Evolutionary conservation across 1,284 basidiomycete genomes (phyloP).

Genomic region (Tilletia indica): DNA sequence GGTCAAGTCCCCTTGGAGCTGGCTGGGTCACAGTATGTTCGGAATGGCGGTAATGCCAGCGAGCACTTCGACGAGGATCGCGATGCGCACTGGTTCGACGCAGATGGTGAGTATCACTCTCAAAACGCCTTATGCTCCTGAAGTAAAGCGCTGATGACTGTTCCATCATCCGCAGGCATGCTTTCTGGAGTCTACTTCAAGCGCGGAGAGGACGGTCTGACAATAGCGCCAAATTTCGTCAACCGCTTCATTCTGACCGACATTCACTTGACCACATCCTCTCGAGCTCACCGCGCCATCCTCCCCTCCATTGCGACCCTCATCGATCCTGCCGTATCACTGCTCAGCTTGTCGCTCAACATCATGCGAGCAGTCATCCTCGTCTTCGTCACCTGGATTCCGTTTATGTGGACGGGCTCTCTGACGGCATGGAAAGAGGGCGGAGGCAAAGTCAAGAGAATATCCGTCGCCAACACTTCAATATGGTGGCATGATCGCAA

Average conservation of each 20-base stretch:
- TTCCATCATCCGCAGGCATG: constrained; percentile 53
- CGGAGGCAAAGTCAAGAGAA: constrained; percentile 29
- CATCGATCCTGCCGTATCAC: constrained; percentile 57
- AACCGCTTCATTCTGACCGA: constrained; percentile 58
- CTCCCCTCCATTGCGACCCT: constrained; percentile 61
- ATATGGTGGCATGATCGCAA: constrained; percentile 58
- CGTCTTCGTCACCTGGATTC: constrained; percentile 52
- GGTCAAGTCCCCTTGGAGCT: constrained; percentile 54
- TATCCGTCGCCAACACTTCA: constrained; percentile 59
- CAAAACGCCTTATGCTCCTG: neutral
- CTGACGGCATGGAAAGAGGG: constrained; percentile 54
- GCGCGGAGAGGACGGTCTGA: constrained; percentile 23
- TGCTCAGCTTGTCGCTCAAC: constrained; percentile 56
- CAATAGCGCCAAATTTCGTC: constrained; percentile 52
- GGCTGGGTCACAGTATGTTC: constrained; percentile 57
- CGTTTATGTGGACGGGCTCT: constrained; percentile 47
- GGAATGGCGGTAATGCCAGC: constrained; percentile 61
- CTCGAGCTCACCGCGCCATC: constrained; percentile 50
- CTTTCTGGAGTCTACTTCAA: constrained; percentile 60
- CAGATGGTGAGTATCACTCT: constrained; percentile 31
- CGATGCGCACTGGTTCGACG: constrained; percentile 55
- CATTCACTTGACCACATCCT: constrained; percentile 48
- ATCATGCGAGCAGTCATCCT: constrained; percentile 56
- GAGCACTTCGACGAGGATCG: constrained; percentile 37
- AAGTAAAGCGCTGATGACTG: neutral